Percentiles rank a stretch among this genome's conserved stretches.
Conservation (phyloP, 2,329 filamentous ascomycete species). For the Fusarium luffae region DNA sequence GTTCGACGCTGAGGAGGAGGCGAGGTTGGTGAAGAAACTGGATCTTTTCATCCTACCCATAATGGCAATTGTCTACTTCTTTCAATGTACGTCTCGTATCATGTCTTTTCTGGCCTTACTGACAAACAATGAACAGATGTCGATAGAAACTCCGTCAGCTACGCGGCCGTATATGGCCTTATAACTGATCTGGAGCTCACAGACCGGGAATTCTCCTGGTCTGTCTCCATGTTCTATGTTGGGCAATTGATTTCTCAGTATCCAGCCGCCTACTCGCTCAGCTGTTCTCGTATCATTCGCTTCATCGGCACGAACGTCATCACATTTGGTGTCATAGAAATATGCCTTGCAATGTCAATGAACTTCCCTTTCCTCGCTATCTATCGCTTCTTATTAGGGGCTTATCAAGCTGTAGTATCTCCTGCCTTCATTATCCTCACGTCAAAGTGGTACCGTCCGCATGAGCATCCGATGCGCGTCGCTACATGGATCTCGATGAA, state of each 20-base stretch:
- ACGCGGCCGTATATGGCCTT: constrained; percentile 33
- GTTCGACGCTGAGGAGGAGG: constrained; percentile 31
- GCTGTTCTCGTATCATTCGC: constrained; percentile 28
- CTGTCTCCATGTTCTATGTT: constrained; percentile 34
- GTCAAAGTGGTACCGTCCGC: constrained; percentile 46
- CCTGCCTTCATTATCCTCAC: constrained; percentile 50
- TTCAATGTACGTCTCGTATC: constrained; percentile 23
- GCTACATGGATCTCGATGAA: constrained; percentile 49
- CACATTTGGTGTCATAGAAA: constrained; percentile 46
- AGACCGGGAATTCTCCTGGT: constrained; percentile 24
- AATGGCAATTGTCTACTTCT: constrained; percentile 37
- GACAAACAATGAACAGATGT: constrained; percentile 16
- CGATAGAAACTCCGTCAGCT: constrained; percentile 37
- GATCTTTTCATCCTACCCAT: constrained; percentile 33
- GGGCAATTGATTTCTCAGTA: constrained; percentile 33
- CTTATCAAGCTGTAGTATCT: constrained; percentile 47
- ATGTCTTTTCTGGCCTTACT: neutral
- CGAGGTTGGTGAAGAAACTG: constrained; percentile 28
- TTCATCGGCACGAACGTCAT: constrained; percentile 39
- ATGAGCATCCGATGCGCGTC: constrained; percentile 47
- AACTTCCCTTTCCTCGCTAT: constrained; percentile 42
- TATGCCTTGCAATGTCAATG: constrained; percentile 35
- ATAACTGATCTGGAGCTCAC: constrained; percentile 21
- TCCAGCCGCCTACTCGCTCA: constrained; percentile 32
- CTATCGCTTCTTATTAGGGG: constrained; percentile 46